Evolutionary conservation across 2,329 filamentous ascomycete species (phyloP).

Genomic region (Penicillium vulpinum): DNA sequence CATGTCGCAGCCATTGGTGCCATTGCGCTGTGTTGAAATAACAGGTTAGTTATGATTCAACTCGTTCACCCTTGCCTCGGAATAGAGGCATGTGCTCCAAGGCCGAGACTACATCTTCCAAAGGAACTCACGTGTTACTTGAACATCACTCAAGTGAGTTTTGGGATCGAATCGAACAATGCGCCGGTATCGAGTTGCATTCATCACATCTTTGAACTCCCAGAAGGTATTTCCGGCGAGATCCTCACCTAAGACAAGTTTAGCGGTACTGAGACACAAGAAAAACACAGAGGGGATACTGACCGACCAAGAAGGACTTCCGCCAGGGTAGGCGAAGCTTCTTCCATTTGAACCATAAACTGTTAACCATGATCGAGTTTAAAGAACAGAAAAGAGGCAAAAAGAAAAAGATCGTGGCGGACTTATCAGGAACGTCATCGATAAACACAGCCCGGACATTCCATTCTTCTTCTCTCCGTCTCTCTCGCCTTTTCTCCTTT

Average conservation of each 20-base stretch:
- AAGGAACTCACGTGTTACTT: conserved; percentile 55
- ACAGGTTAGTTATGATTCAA: conserved; percentile 16
- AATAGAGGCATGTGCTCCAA: background rate
- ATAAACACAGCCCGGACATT: conserved; percentile 27
- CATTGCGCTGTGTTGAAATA: conserved; percentile 55
- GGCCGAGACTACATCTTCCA: background rate
- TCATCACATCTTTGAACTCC: conserved; percentile 63
- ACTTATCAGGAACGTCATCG: conserved; percentile 30
- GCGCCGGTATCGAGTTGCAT: conserved; percentile 55
- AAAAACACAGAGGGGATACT: conserved; percentile 9
- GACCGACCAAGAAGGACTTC: conserved; percentile 59
- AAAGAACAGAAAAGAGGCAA: conserved; percentile 6
- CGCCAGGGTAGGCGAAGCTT: conserved; percentile 63
- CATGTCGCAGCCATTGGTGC: conserved; percentile 68
- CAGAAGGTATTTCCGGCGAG: conserved; percentile 66
- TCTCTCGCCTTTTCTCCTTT: conserved; percentile 1
- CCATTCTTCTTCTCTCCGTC: conserved; percentile 15
- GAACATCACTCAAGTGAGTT: conserved; percentile 60
- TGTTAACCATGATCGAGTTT: conserved; percentile 42
- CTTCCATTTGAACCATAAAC: conserved; percentile 65
- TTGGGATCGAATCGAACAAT: conserved; percentile 58
- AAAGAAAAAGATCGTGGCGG: conserved; percentile 7
- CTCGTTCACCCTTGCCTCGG: background rate
- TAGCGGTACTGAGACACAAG: conserved; percentile 2
- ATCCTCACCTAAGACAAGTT: conserved; percentile 53